A percentile compares a stretch with the other conserved stretches of the same genome.
These are phyloP conservation scores for Penicillium pancosmium DNA, from an alignment of 495 filamentous ascomycete genomes.

Conservation along the genomic window DNA sequence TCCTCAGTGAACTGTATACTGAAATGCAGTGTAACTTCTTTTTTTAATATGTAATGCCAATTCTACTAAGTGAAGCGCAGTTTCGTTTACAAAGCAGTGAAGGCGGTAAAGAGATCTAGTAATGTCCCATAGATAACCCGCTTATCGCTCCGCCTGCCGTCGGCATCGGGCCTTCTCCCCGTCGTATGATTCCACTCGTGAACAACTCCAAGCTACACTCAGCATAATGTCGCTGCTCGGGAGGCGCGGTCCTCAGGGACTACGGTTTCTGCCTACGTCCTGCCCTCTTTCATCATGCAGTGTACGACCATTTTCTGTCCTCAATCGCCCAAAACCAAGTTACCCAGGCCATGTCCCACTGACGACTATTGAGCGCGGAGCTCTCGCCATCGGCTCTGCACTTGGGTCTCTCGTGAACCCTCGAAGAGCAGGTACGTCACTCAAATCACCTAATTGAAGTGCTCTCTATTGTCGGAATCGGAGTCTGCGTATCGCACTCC, in stretches of 20 bases:
- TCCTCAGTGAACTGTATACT: too few species aligned
- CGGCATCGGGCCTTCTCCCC: conserved; percentile 19
- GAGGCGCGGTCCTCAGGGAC: conserved; percentile 26
- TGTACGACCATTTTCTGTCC: conserved; percentile 65
- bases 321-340: conserved; percentile 70
- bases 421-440: conserved; percentile 65
- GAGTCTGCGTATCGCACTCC: neutral
- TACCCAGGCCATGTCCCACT: conserved; percentile 95
- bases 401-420: conserved; percentile 79
- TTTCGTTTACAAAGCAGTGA: too few species aligned
- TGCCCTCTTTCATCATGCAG: conserved; percentile 9
- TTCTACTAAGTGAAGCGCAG: too few species aligned
- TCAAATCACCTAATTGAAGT: neutral
- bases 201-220: neutral
- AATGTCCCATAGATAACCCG: conserved; percentile 27
- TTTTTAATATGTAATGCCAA: too few species aligned
- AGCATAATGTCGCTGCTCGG: conserved; percentile 38
- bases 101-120: too few species aligned
- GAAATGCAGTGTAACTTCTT: too few species aligned
- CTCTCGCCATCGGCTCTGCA: conserved; percentile 81
- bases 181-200: conserved; percentile 30
- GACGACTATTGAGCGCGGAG: conserved; percentile 70
- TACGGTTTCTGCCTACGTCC: conserved; percentile 20
- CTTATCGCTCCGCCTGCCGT: conserved; percentile 28
- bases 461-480: neutral